These are phyloP conservation scores for Phytophthora ramorum DNA, from an alignment of 352 stramenopile species.

Conservation along the genomic window DNA sequence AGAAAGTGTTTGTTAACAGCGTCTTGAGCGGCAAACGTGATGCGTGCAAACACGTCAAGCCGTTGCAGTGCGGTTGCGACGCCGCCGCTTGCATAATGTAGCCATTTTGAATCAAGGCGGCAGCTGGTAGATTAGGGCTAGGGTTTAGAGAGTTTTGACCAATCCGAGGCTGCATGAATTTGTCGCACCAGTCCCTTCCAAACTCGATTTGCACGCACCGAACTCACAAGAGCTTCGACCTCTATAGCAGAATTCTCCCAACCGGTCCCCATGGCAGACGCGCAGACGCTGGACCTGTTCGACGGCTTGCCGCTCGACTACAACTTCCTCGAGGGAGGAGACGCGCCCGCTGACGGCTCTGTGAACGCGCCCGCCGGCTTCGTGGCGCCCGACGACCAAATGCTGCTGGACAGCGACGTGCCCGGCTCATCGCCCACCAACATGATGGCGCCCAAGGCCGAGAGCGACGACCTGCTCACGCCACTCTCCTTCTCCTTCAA, in stretches of 20 bases:
- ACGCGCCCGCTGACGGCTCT: slow-evolving; percentile 2
- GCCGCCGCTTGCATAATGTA: neutral
- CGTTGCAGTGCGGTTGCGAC: neutral
- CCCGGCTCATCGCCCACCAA: slow-evolving; percentile 36
- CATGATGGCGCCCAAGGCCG: slow-evolving; percentile 40
- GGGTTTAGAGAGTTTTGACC: neutral
- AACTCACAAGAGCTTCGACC: slow-evolving; percentile 14
- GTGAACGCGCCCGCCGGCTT: slow-evolving; percentile 15
- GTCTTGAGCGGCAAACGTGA: neutral
- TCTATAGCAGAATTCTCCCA: slow-evolving; percentile 24
- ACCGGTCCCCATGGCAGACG: slow-evolving; percentile 43
- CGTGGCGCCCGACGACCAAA: slow-evolving; percentile 44
- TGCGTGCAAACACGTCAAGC: neutral
- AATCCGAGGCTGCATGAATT: neutral
- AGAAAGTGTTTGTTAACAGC: slow-evolving; percentile 21
- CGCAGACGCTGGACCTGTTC: slow-evolving; percentile 53
- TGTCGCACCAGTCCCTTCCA: slow-evolving; percentile 1
- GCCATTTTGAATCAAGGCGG: neutral
- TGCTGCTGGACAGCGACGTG: slow-evolving; percentile 61
- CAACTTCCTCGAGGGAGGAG: slow-evolving; percentile 44
- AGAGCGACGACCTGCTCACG: slow-evolving; percentile 54
- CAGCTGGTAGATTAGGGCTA: neutral
- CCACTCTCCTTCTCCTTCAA: slow-evolving; percentile 51
- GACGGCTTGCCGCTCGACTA: slow-evolving; percentile 62
- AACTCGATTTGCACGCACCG: slow-evolving; percentile 8